Base-by-base conservation (phyloP, 2,329 filamentous ascomycete genomes). In the Aspergillus melleus region DNA sequence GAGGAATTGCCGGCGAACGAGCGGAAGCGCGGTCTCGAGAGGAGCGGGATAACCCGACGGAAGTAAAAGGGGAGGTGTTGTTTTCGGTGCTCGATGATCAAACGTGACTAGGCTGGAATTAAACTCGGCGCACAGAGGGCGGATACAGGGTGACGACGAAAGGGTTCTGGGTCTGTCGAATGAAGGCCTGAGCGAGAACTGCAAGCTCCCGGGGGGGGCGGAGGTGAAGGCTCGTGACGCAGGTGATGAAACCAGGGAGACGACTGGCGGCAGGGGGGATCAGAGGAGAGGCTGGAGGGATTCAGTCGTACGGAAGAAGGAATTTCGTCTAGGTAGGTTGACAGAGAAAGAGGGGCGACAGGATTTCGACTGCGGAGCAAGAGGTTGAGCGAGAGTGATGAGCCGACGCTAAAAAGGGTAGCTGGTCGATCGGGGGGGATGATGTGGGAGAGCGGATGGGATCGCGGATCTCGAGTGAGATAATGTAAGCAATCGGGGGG, bases 401-500 rank as follows among this genome's bases (percentile, higher is more conserved):
- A 69, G 60, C 63, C 59, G 62, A 68, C 62, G 65, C 66, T 68
- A 67, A 64, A 57, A 58, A 65, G 68, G 61, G 63, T 63, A 63
- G 60, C 63, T 62, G 58, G 63, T 61, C 60, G 66, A 68, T 68
- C 61, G 62, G 62, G 61, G 50, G 54, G 63, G 61, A 66, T 66
- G 64, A 65, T 66, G 62, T 63, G 62, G 64, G 62, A 64, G 60
- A 64, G 62, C 64, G 64, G 63, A 66, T 62, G 61, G 59, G 57
- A 59, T 59, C 52, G 60, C 62, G 63, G 63, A 66, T 66, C 63
- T 65, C 60, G 55, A 63, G 59, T 58, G 55, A 65, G 64, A 67
- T 66, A 64, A 68, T 67, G 66, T 67, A 68, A 66, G 65, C 62
- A 63, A 61, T 52, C 55, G 57, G 54, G 36, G 26, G 49, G n/a